Evolutionary conservation across 495 filamentous ascomycete genomes (phyloP).

Genomic region (Bryoglossum gracile): DNA sequence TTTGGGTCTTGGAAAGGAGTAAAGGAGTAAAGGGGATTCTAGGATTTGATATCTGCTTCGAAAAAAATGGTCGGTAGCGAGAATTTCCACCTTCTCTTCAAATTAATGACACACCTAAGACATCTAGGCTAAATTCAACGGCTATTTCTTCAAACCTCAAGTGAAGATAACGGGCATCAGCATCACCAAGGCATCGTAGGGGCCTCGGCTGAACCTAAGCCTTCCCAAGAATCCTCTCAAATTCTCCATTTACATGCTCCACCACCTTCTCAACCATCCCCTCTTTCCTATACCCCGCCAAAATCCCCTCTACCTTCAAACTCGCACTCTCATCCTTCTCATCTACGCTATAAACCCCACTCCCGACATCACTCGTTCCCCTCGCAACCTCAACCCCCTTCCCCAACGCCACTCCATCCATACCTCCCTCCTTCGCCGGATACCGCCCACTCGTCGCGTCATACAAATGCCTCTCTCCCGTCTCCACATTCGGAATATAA

Average conservation of each 20-base stretch:
- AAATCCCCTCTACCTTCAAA: conserved; percentile 28
- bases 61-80: no score
- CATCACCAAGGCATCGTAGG: no score
- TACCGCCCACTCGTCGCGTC: conserved; percentile 45
- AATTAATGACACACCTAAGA: no score
- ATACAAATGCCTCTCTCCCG: conserved; percentile 49
- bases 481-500: conserved; percentile 27
- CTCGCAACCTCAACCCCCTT: conserved; percentile 27
- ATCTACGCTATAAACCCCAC: conserved; percentile 46
- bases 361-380: conserved; percentile 37
- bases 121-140: no score
- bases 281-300: conserved; percentile 33
- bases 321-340: conserved; percentile 34
- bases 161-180: no score
- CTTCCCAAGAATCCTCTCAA: conserved; percentile 28
- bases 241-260: conserved; percentile 43
- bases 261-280: conserved; percentile 39
- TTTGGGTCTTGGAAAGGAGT: no score
- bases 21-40: no score
- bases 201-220: no score
- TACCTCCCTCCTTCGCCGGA: conserved; percentile 26
- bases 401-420: conserved; percentile 26
- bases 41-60: no score
- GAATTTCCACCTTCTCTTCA: no score
- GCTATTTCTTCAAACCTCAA: no score